Evolutionary conservation across 129 eudicot species (phyloP), one percentile per base, ranked within the genome.

Genomic region (Pittosporum tobira): DNA sequence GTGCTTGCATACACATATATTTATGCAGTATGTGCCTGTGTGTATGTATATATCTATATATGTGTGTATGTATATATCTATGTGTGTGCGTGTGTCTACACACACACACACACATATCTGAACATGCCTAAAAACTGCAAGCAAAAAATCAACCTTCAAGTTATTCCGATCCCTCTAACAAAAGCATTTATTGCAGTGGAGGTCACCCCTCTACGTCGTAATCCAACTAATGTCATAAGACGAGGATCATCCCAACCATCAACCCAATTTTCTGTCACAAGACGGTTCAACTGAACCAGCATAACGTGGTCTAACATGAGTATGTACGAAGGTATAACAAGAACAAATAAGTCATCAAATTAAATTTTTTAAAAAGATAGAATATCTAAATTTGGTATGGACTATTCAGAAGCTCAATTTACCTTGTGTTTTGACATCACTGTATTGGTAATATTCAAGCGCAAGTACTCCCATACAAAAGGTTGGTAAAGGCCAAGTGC

Each of bases 191-290:
- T 93, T 55, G 99, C 80, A 20, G 91, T 75, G 38, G 99, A 65
- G 57, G 94, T 87, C 59, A 93, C 79, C 43, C 99, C 99, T 75
- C 99, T 81, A 46, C 99, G 94, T 36, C 96, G 69, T 74, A 93
- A 67, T 43, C 96, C 99, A 45, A 96, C 85, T 24, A 93, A 73
- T 1, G 99, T 93, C 99, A 93, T 93, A 68, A 93, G 54, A n/a
- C 99, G 94, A 54, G 99, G 99, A 66, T 93, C 99, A 69, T 93
- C 99, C 99, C 99, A 93, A 58, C 99, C 99, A 73, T 93, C 96
- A 23, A 93, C 96, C 71, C 79, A 79, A 13, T 81, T 87, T 49
- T 93, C 94, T 24, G 96, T 87, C 42, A 93, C 96, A 57, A 93
- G 99, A n/a, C 91, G 85, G 45, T 87, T 93, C 51, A 93, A 76